Conservation (phyloP, 73 alveolate species). For the Durusdinium trenchii region DNA sequence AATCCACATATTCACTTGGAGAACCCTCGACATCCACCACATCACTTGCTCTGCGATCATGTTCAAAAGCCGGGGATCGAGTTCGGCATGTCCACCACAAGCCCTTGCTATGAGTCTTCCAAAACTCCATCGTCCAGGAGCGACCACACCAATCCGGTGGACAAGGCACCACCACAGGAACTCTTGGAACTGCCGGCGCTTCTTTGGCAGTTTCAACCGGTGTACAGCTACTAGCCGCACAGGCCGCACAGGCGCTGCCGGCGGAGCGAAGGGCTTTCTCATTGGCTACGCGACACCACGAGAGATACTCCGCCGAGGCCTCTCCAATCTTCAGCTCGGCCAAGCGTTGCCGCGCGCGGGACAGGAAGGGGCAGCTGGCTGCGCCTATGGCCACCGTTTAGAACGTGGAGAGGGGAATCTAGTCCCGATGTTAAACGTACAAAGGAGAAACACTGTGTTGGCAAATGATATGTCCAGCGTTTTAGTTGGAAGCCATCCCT, state of each 20-base stretch:
- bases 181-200: constrained; percentile 54
- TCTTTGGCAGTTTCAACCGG: constrained; percentile 2
- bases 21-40: constrained; percentile 73
- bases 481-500: neutral
- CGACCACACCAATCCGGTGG: constrained; percentile 49
- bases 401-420: no score
- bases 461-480: neutral
- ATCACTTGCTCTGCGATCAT: constrained; percentile 61
- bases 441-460: neutral
- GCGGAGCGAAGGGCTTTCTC: neutral
- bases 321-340: constrained; percentile 73
- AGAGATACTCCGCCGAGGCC: constrained; percentile 72
- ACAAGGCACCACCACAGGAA: constrained; percentile 58
- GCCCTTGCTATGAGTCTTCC: constrained; percentile 55
- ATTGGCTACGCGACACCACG: neutral
- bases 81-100: constrained; percentile 88
- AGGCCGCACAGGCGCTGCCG: neutral
- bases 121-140: constrained; percentile 64
- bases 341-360: constrained; percentile 72
- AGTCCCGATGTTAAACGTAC: neutral
- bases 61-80: constrained; percentile 72
- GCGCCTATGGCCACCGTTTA: constrained; percentile 7
- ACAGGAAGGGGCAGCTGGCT: constrained; percentile 71
- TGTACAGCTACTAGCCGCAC: neutral
- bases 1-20: constrained; percentile 63